Conservation (phyloP, 2,329 filamentous ascomycete species). For the Epichloe bromicola region DNA sequence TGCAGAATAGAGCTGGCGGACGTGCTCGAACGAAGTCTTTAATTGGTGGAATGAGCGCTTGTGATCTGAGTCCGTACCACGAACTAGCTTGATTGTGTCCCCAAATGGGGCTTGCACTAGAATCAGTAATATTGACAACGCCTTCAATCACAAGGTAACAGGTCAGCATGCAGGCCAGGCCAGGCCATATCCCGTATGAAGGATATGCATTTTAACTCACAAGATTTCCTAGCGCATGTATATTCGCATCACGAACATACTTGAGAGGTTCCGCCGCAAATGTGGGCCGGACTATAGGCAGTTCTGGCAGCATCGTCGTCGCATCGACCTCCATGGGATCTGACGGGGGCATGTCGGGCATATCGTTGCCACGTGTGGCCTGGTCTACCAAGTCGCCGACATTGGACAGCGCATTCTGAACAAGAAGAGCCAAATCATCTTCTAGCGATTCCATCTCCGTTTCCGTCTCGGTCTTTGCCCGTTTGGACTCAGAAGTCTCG, state of each 20-base stretch:
- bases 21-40: constrained; percentile 20
- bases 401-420: constrained; percentile 28
- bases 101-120: constrained; percentile 25
- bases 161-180: not conserved
- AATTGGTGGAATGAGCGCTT: constrained; percentile 19
- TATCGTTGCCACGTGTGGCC: constrained; percentile 14
- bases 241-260: constrained; percentile 24
- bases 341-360: constrained; percentile 11
- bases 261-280: constrained; percentile 25
- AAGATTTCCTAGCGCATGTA: constrained; percentile 27
- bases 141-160: constrained; percentile 13
- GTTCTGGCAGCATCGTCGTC: constrained; percentile 15
- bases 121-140: constrained; percentile 25
- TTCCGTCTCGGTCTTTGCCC: constrained; percentile 19
- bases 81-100: constrained; percentile 20
- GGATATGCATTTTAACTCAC: constrained; percentile 17
- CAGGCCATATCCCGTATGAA: not conserved
- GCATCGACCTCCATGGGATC: constrained; percentile 24
- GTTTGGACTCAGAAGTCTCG: constrained; percentile 21
- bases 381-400: constrained; percentile 24
- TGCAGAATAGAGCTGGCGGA: constrained; percentile 22
- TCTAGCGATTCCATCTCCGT: constrained; percentile 19
- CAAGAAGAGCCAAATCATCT: constrained; percentile 24
- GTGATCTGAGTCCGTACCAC: constrained; percentile 21
- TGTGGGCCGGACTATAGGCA: constrained; percentile 15